Percentiles rank a stretch among this genome's conserved stretches.
Evolutionary conservation across 495 filamentous ascomycete species (phyloP).

Genomic region (Viridothelium virens): DNA sequence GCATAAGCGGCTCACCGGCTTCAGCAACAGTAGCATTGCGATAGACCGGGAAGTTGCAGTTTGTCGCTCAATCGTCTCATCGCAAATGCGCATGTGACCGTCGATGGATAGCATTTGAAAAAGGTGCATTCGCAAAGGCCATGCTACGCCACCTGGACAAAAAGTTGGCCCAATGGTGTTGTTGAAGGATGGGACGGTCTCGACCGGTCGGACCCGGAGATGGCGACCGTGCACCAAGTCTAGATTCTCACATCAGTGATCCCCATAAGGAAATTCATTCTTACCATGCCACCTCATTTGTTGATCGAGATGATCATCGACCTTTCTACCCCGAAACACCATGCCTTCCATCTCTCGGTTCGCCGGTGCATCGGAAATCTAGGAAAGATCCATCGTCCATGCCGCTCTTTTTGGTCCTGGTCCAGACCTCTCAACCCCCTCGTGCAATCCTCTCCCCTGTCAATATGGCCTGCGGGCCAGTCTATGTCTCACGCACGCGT

Average conservation of each 20-base stretch:
- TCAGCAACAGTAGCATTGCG: no score
- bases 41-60: no score
- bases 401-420: neutral
- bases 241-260: slow-evolving; percentile 1
- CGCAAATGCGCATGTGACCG: no score
- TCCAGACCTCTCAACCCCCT: neutral
- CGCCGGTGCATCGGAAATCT: neutral
- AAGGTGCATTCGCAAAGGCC: neutral
- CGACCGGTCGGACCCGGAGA: neutral
- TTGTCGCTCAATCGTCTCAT: no score
- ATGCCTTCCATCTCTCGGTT: neutral
- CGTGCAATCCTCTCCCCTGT: neutral
- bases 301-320: neutral
- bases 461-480: neutral
- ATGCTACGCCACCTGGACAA: no score
- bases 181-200: neutral
- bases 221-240: neutral
- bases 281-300: neutral
- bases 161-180: no score
- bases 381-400: neutral
- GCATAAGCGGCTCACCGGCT: no score
- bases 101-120: neutral
- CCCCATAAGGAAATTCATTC: neutral
- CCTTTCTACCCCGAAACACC: neutral
- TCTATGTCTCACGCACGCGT: neutral